phyloP scores from a whole-genome alignment of 305 asterid genomes.

The Fraxinus sp. region DNA sequence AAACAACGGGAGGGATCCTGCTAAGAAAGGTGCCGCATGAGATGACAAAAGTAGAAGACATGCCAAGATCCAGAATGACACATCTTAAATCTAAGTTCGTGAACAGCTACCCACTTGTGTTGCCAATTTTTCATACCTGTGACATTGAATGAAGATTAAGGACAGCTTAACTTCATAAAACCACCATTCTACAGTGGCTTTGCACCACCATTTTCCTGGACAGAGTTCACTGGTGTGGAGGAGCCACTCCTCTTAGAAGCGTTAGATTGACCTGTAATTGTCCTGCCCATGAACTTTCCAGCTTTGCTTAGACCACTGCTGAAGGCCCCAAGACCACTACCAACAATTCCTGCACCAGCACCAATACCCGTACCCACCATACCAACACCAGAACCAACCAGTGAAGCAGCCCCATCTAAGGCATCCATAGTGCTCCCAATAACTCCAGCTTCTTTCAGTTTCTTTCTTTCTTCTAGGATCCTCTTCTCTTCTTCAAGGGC shows the following conservation, averaged over 20 bases:
- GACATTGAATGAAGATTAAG: not conserved
- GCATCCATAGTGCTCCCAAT: conserved; percentile 97
- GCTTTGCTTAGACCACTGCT: conserved; percentile 83
- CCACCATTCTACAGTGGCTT: conserved; percentile 42
- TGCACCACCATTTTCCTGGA: conserved; percentile 72
- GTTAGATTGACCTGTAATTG: conserved; percentile 61
- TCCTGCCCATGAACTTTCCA: conserved; percentile 88
- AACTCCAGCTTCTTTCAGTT: conserved; percentile 83
- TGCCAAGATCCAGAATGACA: not conserved
- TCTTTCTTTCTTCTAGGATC: conserved; percentile 79
- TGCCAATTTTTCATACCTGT: not conserved
- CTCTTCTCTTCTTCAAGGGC: conserved; percentile 85
- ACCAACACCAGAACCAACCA: conserved; percentile 77
- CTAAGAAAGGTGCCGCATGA: not conserved
- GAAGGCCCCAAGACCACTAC: conserved; percentile 70
- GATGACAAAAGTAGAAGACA: not conserved
- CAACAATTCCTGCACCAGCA: conserved; percentile 57
- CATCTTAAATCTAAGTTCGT: not conserved
- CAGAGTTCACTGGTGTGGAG: conserved; percentile 59
- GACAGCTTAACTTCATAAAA: conserved; percentile 12
- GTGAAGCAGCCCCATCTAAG: conserved; percentile 73
- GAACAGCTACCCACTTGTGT: not conserved
- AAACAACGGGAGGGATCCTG: not conserved
- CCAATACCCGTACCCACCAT: conserved; percentile 62
- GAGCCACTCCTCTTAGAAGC: conserved; percentile 62